Evolutionary conservation across 345 rosid species (phyloP), one percentile per base, ranked within the genome.

Genomic region (Euclidium syriacum): DNA sequence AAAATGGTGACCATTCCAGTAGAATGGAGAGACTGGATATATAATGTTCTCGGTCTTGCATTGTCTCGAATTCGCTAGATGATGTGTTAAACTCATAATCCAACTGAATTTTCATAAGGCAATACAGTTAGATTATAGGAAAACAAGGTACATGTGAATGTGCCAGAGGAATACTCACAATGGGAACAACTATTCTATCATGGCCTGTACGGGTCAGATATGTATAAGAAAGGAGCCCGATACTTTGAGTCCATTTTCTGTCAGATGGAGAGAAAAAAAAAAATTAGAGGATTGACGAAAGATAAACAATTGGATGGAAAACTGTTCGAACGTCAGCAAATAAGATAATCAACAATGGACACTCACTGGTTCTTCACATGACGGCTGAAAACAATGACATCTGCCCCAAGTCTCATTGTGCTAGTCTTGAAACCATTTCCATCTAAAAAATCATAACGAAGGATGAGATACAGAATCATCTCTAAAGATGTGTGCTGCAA

Each of bases 351-450:
- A 58, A 17, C 39, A 62, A 40, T 9, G 36, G 39, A 70, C 63
- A 64, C 88, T 61, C 66, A 94, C 99, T 88, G 78, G 36, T 90
- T 58, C 41, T 70, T 64, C 49, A 57, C 6, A 72, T 79, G 82
- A 64, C 96, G 82, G 77, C 88, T 92, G 82, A 92, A 87, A 65
- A 92, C 94, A 29, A 92, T 77, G 44, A 82, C 98, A 75, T 88
- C 98, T 49, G 91, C 96, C 67, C 98, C 96, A 66, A 92, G 95
- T 75, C 98, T 82, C 95, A 87, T 89, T 58, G 96, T 78, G 78
- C 98, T 85, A 10, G 98, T 92, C 86, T 92, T 92, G 81, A 89
- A 92, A 71, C 98, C 96, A 78, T 92, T 92, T 10, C 96, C 98
- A 81, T 92, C 98, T 89, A 78, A 54, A 83, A 76, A 68, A 58